Evolutionary conservation across 148 eudicot species (phyloP), one percentile per base, ranked within the genome.

Genomic region (Polygonum aviculare): DNA sequence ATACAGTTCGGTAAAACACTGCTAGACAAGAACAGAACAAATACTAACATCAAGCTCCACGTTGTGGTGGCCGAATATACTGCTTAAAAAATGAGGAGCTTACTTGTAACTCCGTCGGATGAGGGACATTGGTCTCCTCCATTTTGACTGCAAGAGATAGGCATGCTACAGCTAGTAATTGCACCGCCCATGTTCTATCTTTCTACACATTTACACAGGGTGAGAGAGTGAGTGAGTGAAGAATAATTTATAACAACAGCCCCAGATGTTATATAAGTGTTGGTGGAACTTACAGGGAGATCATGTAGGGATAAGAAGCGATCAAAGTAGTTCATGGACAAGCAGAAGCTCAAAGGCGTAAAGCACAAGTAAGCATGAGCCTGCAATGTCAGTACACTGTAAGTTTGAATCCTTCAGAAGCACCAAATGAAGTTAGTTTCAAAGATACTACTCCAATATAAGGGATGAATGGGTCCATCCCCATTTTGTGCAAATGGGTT

Each of bases 151-250:
- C 98, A 65, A 92, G 74, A 76, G 96, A 94, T 80, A 94, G 87
- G 80, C 98, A 94, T 35, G 97, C 88, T 59, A 94, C 90, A 60
- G 96, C 93, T 47, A 88, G 82, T 85, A 92, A 82, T 82, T 94
- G 96, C 69, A 87, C 83, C n/a, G 88, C 79, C 98, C 98, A 94
- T 22, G 86, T 76, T 75, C 83, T 84, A 52, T 65, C 90, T 74
- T 76, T 83, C 97, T 94, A 72, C 21, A 15, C 3, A 18, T 19
- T 45, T 36, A 7, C 21, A 12, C 75, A 73, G 2, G 26, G 31
- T 26, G 33, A 74, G 19, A 54, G 15, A 16, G 69, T 63, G 72
- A 36, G 72, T 36, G 72, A 38, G 14, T 40, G 54, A 77, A 26
- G 31, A 7, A 47, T 16, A 38, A 22, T 62, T 54, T 40, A 73